A percentile compares a stretch with the other conserved stretches of the same genome.
phyloP scores from a whole-genome alignment of 495 filamentous ascomycete genomes.

The Talaromyces borbonicus region DNA sequence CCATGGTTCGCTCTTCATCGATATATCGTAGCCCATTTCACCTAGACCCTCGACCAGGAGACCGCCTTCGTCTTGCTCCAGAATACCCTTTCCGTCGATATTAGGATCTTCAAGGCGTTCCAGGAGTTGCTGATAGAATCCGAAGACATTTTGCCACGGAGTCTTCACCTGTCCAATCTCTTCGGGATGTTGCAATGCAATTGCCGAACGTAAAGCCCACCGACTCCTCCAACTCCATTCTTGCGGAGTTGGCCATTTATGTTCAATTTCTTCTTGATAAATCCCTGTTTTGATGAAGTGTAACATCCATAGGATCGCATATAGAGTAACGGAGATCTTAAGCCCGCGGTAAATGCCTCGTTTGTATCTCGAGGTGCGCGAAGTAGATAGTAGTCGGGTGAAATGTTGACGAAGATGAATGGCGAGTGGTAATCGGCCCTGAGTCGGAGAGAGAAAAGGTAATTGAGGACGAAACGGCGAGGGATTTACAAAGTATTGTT shows the following conservation, averaged over 20 bases:
- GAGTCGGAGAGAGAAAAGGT: constrained; percentile 59
- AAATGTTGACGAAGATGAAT: constrained; percentile 44
- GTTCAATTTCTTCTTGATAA: constrained; percentile 60
- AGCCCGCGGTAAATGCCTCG: constrained; percentile 52
- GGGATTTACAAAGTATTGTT: constrained; percentile 37
- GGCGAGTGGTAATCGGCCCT: constrained; percentile 26
- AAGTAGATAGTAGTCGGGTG: constrained; percentile 66
- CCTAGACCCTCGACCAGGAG: constrained; percentile 45
- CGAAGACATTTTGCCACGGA: constrained; percentile 56
- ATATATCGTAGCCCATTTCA: constrained; percentile 57
- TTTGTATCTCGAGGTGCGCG: constrained; percentile 56
- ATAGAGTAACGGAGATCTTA: constrained; percentile 45
- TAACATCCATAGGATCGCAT: constrained; percentile 42
- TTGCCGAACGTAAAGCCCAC: constrained; percentile 47
- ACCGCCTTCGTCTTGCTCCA: constrained; percentile 45
- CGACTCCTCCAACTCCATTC: constrained; percentile 63
- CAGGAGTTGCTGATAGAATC: constrained; percentile 44
- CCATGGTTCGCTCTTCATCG: constrained; percentile 69
- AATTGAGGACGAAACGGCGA: constrained; percentile 58
- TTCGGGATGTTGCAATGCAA: constrained; percentile 45
- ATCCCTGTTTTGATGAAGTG: constrained; percentile 46
- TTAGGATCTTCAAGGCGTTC: constrained; percentile 51
- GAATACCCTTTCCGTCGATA: constrained; percentile 56
- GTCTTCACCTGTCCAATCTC: constrained; percentile 37
- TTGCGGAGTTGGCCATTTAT: constrained; percentile 59